These are phyloP conservation scores for Hordeum vulgare DNA, from an alignment of 176 grass and related monocot species.

Conservation along the genomic window MorexV3_pseudomolecules_assembly NC_058518.1:380429273-380429772, in stretches of 20 bases:
- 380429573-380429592: slow-evolving; percentile 6
- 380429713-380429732: slow-evolving; percentile 45
- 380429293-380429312: background rate
- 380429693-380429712: slow-evolving; percentile 24
- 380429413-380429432: background rate
- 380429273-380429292: slow-evolving; percentile 50
- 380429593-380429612: slow-evolving; percentile 42
- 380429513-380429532: slow-evolving; percentile 44
- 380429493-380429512: slow-evolving; percentile 10
- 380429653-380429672: slow-evolving; percentile 21
- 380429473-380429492: background rate
- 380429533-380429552: slow-evolving; percentile 34
- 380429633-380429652: slow-evolving; percentile 50
- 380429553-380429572: background rate
- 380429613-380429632: background rate
- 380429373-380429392: background rate
- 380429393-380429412: background rate
- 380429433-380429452: slow-evolving; percentile 37
- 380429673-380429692: slow-evolving; percentile 10
- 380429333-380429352: slow-evolving; percentile 71
- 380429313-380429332: slow-evolving; percentile 18
- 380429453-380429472: slow-evolving; percentile 12
- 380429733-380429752: slow-evolving; percentile 48
- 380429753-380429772: slow-evolving; percentile 29
- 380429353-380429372: slow-evolving; percentile 29